Evolutionary conservation across 805 yeast genomes (phyloP).

Genomic region (Ogataea kodamae): DNA sequence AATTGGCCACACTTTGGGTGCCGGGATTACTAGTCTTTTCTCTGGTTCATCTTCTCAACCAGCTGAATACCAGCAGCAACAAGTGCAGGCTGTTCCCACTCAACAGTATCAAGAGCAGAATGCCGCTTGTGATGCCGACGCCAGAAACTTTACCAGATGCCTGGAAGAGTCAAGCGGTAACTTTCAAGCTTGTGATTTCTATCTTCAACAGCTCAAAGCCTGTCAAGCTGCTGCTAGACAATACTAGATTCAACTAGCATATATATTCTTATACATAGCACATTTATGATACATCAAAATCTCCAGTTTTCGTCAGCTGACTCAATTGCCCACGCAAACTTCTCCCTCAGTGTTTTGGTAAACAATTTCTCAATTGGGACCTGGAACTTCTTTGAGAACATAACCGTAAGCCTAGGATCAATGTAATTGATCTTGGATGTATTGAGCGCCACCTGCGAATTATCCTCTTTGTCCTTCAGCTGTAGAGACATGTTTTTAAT

Average conservation of each 20-base stretch:
- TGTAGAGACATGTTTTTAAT: constrained; percentile 67
- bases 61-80: constrained; percentile 38
- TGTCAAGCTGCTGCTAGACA: constrained; percentile 92
- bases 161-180: constrained; percentile 90
- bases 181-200: constrained; percentile 95
- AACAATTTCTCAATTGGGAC: constrained; percentile 93
- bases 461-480: constrained; percentile 88
- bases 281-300: constrained; percentile 41
- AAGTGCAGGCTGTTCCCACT: constrained; percentile 22
- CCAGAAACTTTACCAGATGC: constrained; percentile 93
- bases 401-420: constrained; percentile 87
- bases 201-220: constrained; percentile 94
- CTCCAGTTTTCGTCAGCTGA: constrained; percentile 85
- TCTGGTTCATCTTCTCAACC: constrained; percentile 65
- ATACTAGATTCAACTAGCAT: constrained; percentile 43
- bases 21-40: constrained; percentile 86
- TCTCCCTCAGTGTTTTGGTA: constrained; percentile 86
- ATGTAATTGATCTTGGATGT: constrained; percentile 94
- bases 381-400: constrained; percentile 77
- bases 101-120: constrained; percentile 38
- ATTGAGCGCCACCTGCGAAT: constrained; percentile 87
- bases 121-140: constrained; percentile 82
- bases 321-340: constrained; percentile 95
- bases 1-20: constrained; percentile 94
- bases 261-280: constrained; percentile 18